Evolutionary conservation across 1,139 yeast genomes (phyloP).

Genomic region (Candida tropicalis): DNA sequence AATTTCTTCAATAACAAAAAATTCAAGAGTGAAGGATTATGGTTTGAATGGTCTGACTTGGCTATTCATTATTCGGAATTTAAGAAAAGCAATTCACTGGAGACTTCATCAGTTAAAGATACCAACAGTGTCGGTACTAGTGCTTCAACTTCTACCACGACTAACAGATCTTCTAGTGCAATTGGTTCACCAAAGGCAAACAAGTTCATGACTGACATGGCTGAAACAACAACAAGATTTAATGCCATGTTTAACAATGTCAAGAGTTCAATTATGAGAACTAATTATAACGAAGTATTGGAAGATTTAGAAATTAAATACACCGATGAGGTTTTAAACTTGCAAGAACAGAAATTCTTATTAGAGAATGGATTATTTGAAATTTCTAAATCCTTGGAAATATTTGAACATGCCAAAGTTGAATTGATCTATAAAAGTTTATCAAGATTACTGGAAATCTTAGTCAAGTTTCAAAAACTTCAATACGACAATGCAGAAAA

Average conservation of each 20-base stretch:
- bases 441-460: conserved; percentile 38
- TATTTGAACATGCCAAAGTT: conserved; percentile 40
- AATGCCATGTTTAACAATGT: conserved; percentile 34
- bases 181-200: conserved; percentile 3
- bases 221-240: conserved; percentile 32
- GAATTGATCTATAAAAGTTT: conserved; percentile 38
- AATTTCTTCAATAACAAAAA: conserved; percentile 38
- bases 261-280: conserved; percentile 34
- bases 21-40: conserved; percentile 47
- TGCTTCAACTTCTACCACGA: conserved; percentile 5
- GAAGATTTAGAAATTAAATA: conserved; percentile 33
- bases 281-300: conserved; percentile 34
- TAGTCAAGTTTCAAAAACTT: conserved; percentile 30
- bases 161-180: conserved; percentile 8
- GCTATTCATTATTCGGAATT: conserved; percentile 27
- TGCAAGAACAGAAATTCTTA: conserved; percentile 34
- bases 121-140: conserved; percentile 3
- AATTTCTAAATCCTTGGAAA: conserved; percentile 30
- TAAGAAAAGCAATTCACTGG: conserved; percentile 3
- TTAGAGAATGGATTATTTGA: conserved; percentile 33
- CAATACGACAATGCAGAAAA: conserved; percentile 32
- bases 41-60: conserved; percentile 52
- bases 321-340: conserved; percentile 32
- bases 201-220: conserved; percentile 28
- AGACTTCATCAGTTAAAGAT: conserved; percentile 7